phyloP scores from a whole-genome alignment of 2,329 filamentous ascomycete species.

The Epichloe gansuensis region DNA sequence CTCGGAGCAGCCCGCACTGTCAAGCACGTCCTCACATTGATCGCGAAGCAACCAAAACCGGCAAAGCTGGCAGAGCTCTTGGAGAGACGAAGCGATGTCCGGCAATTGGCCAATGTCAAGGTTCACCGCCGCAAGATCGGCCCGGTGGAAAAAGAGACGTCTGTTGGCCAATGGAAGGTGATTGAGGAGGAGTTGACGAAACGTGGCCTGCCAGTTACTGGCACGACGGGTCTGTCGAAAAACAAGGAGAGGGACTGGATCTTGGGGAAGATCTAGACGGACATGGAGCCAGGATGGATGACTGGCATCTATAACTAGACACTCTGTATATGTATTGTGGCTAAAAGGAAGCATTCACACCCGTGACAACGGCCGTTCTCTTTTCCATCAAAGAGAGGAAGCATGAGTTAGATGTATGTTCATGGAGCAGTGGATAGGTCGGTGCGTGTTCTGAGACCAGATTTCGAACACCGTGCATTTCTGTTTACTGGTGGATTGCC shows the following conservation, averaged over 20 bases:
- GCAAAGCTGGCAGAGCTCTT: conserved; percentile 54
- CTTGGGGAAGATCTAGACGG: conserved; percentile 22
- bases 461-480: too few relatives aligned
- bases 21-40: conserved; percentile 39
- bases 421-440: too few relatives aligned
- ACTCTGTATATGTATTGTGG: conserved; percentile 3
- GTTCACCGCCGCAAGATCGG: conserved; percentile 54
- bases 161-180: conserved; percentile 66
- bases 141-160: conserved; percentile 58
- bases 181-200: conserved; percentile 58
- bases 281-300: neutral
- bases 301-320: neutral
- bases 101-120: conserved; percentile 54
- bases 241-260: conserved; percentile 33
- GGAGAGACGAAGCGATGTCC: conserved; percentile 31
- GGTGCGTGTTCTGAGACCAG: too few relatives aligned
- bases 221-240: conserved; percentile 27
- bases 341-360: neutral
- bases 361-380: neutral
- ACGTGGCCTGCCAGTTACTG: conserved; percentile 47
- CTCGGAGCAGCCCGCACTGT: conserved; percentile 45
- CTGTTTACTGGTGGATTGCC: too few relatives aligned
- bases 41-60: conserved; percentile 42
- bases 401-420: too few relatives aligned
- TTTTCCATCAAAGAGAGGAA: too few relatives aligned